Conservation (phyloP, 352 stramenopile species). For the Globisporangium megalacanthum region DNA sequence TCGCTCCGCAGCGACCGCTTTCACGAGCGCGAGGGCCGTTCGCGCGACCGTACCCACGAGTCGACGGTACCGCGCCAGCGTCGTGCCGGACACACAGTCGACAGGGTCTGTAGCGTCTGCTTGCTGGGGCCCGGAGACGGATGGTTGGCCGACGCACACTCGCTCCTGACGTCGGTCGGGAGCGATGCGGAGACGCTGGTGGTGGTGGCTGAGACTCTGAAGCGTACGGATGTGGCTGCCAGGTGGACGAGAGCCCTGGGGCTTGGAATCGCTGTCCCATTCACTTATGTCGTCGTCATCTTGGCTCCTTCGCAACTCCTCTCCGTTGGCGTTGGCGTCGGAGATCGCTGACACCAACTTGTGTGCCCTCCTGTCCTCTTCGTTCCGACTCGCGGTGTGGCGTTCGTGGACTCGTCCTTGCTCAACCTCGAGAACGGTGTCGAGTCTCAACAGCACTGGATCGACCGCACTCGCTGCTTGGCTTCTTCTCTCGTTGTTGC, state of each 20-base stretch:
- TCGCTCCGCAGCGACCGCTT: background rate
- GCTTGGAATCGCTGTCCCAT: too few relatives aligned
- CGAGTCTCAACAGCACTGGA: background rate
- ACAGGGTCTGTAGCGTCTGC: background rate
- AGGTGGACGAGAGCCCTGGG: background rate
- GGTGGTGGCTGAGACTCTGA: background rate
- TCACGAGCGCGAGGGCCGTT: conserved; percentile 11
- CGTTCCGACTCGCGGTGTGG: too few relatives aligned
- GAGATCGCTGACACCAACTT: too few relatives aligned
- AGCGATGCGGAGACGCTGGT: too few relatives aligned
- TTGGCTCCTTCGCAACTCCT: too few relatives aligned
- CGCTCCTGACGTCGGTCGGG: too few relatives aligned
- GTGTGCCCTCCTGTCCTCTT: too few relatives aligned
- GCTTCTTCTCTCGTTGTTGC: too few relatives aligned
- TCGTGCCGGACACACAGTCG: conserved; percentile 24
- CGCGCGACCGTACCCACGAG: conserved; percentile 30
- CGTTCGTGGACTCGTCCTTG: background rate
- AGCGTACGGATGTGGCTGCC: background rate
- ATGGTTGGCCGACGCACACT: background rate
- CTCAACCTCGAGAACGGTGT: background rate
- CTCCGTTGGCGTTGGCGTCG: too few relatives aligned
- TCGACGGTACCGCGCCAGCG: conserved; percentile 30
- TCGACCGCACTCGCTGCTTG: background rate
- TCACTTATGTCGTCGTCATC: too few relatives aligned
- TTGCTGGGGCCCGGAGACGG: background rate